Base-by-base conservation (phyloP, 768 basidiomycete species). In the Amanita phalloides region DNA sequence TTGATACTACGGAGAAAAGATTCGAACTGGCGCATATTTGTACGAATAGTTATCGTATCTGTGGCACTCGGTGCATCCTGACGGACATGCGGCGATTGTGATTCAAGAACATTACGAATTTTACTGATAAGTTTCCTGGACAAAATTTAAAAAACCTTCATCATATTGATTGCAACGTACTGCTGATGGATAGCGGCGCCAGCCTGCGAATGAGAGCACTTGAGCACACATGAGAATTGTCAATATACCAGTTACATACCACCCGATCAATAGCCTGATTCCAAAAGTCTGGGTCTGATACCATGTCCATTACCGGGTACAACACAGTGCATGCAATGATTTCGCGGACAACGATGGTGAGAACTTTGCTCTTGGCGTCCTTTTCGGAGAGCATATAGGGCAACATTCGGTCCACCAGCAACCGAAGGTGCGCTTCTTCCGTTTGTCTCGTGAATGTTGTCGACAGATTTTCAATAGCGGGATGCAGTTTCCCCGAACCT, bases 251-350 rank as follows among this genome's bases (percentile, higher is more conserved):
- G 44, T 17, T 30, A 72, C 90, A 68, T 64, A 92, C 94, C 70
- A 90, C 80, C 68, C 93, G 84, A 65, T 97, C 94, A 46, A 97
- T 88, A 35, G 81, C 78, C 53, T 81, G 75, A 68, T 99, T 99
- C 93, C 93, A 97, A 57, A 96, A 96, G 65, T 99, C 96, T 4
- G 93, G 90, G 64, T 99, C 96, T 26, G 87, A 76, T 33, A 97
- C 62, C 84, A 95, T 90, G 45, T 97, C 90, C 74, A 95, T 82
- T 49, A 95, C 66, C 10, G 95, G 93, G 61, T 87, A 82, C 37
- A 97, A 61, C 3, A 95, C 81, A 2, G 84, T 73, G 61, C 90
- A 94, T 3, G 87, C 78, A 0, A 86, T 71, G 57, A 97, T 77
- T 67, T 99, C 96, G 43, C 91, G 71, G 3, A 82, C 80, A 13